phyloP scores from a whole-genome alignment of 768 basidiomycete species.

The Suillus subalutaceus region DNA sequence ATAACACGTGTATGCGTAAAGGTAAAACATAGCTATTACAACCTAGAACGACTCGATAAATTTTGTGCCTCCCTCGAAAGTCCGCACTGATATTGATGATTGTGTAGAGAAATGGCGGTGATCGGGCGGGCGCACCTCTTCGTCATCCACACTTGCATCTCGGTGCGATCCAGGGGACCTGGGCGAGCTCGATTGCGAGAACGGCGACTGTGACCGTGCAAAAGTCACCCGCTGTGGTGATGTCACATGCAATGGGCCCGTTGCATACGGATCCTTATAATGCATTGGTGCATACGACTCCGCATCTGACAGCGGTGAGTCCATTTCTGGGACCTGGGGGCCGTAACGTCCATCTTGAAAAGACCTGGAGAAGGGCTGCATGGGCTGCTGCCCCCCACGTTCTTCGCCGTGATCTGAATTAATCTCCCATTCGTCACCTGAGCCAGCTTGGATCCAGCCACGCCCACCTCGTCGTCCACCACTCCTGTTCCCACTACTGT shows the following conservation, averaged over 20 bases:
- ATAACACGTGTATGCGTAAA: not conserved
- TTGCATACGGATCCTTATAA: conserved; percentile 27
- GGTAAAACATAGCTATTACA: not conserved
- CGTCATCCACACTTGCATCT: conserved; percentile 19
- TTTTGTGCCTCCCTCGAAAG: conserved; percentile 49
- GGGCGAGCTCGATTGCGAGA: conserved; percentile 19
- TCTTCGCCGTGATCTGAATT: conserved; percentile 26
- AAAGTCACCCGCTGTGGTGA: conserved; percentile 14
- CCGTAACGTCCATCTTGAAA: not conserved
- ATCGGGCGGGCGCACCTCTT: conserved; percentile 13
- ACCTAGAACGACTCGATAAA: conserved; percentile 47
- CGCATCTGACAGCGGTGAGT: conserved; percentile 32
- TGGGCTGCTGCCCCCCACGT: not conserved
- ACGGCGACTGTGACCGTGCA: conserved; percentile 33
- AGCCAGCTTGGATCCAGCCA: conserved; percentile 57
- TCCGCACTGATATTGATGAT: conserved; percentile 36
- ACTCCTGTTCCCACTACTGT: conserved; percentile 26
- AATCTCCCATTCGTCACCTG: conserved; percentile 50
- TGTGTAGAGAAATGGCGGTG: conserved; percentile 25
- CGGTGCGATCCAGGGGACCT: conserved; percentile 25
- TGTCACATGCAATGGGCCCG: conserved; percentile 14
- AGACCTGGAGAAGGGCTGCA: conserved; percentile 10
- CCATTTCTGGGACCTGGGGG: conserved; percentile 18
- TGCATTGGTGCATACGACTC: conserved; percentile 12
- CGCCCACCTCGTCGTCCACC: conserved; percentile 30